Conservation (phyloP, 2,329 filamentous ascomycete species). For the Aspergillus hiratsukae region DNA sequence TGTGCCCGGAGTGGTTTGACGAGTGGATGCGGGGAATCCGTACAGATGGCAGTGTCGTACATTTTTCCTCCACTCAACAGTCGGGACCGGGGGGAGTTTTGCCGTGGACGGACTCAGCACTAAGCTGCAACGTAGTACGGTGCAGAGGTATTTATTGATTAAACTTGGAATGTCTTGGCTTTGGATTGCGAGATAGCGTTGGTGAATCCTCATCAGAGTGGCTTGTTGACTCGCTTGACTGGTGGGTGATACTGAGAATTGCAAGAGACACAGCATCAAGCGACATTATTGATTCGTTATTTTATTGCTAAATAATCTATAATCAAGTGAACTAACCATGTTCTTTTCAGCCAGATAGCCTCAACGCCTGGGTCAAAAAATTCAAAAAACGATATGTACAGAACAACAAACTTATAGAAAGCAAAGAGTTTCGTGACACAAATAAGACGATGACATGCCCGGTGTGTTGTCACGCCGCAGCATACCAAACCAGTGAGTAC, state of each 20-base stretch:
- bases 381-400: background rate
- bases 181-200: background rate
- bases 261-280: too few species aligned
- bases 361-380: background rate
- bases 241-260: too few species aligned
- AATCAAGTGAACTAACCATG: background rate
- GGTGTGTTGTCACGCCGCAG: background rate
- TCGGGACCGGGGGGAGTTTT: background rate
- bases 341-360: background rate
- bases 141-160: background rate
- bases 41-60: background rate
- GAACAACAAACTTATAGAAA: background rate
- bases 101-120: background rate
- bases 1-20: background rate
- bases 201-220: too few species aligned
- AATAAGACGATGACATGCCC: background rate
- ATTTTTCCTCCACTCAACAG: conserved; percentile 11
- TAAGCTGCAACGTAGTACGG: too few species aligned
- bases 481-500: background rate
- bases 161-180: background rate
- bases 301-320: background rate
- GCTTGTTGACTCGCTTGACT: too few species aligned
- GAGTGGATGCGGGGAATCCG: background rate
- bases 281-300: background rate
- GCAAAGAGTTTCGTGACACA: background rate